Evolutionary conservation across 176 grass and related monocot genomes (phyloP), one percentile per base, ranked within the genome.

Genomic region (Musa itinerans): DNA sequence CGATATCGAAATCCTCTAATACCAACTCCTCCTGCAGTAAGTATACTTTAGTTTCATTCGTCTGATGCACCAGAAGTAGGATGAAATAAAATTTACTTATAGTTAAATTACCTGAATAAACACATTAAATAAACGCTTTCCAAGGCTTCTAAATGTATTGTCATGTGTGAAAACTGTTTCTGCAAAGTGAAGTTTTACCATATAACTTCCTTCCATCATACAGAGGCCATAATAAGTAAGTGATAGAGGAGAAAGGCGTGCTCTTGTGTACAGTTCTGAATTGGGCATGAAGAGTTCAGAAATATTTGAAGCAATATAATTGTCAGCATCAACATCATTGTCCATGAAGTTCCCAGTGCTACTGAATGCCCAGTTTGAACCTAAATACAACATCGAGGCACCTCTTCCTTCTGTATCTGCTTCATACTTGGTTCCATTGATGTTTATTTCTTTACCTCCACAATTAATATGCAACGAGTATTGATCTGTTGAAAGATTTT

Each of bases 321-420:
- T 89, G 78, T 98, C 90, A 65, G 85, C 86, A 62, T 65, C 84
- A 25, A 87, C 78, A 51, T 83, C 82, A 84, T 98, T 74, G 59
- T 98, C 90, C 86, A 98, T 78, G 79, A 98, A 98, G 52, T 93
- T 89, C 51, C 90, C 94, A 50, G 86, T 89, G 87, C 90, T 98
- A 80, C 90, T 93, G 63, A 98, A 87, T 84, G 90, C 88, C 95
- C 90, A 98, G 72, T 98, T 98, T 79, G 85, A 82, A 9, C 56
- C 69, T 82, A 50, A 15, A 53, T 85, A 93, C 51, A 91, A 27
- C 72, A 71, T 53, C 13, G 86, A 82, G 74, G 86, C 88, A 11
- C 95, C 95, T 89, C 90, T 91, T 56, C 68, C 71, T 25, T 73
- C 79, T 15, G 12, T 78, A 78, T 98, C 95, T 25, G 77, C 86